phyloP scores from a whole-genome alignment of 305 asterid species.

The Lippia alba region DNA sequence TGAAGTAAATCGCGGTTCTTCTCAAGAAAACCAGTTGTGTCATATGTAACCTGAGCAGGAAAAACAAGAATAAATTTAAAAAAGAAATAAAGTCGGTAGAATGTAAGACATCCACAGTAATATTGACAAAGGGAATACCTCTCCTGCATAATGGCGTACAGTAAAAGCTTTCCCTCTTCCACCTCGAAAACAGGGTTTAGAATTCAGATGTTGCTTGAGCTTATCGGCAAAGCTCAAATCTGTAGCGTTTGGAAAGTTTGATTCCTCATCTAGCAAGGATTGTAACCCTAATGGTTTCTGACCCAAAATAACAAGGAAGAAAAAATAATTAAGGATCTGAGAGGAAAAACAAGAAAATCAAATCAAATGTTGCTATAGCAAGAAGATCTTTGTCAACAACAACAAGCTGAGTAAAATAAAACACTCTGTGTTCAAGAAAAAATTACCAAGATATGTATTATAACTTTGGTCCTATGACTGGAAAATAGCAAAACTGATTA shows the following conservation, averaged over 20 bases:
- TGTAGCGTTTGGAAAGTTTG: conserved; percentile 97
- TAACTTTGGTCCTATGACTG: conserved; percentile 1
- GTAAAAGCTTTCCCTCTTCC: conserved; percentile 87
- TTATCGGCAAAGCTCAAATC: conserved; percentile 96
- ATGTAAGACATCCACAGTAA: conserved; percentile 4
- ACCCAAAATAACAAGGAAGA: conserved; percentile 26
- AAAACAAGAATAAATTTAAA: not conserved
- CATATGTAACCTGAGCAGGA: conserved; percentile 80
- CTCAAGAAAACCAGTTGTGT: conserved; percentile 93
- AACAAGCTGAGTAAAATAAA: not conserved
- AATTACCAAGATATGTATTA: conserved; percentile 1
- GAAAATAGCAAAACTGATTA: not conserved
- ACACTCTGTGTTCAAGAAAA: not conserved
- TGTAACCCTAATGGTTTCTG: conserved; percentile 96
- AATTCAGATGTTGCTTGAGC: conserved; percentile 87
- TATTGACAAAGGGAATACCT: conserved; percentile 56
- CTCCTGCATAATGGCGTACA: conserved; percentile 96
- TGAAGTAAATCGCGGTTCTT: conserved; percentile 97
- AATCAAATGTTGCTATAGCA: conserved; percentile 17
- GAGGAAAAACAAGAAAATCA: conserved; percentile 26
- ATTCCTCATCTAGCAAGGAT: conserved; percentile 95
- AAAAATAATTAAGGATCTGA: conserved; percentile 1
- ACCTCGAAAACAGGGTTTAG: conserved; percentile 86
- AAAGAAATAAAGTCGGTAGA: conserved; percentile 14
- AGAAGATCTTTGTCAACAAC: conserved; percentile 14